Evolutionary conservation across 2,329 filamentous ascomycete species (phyloP).

Genomic region (Sphaerulina populicola): DNA sequence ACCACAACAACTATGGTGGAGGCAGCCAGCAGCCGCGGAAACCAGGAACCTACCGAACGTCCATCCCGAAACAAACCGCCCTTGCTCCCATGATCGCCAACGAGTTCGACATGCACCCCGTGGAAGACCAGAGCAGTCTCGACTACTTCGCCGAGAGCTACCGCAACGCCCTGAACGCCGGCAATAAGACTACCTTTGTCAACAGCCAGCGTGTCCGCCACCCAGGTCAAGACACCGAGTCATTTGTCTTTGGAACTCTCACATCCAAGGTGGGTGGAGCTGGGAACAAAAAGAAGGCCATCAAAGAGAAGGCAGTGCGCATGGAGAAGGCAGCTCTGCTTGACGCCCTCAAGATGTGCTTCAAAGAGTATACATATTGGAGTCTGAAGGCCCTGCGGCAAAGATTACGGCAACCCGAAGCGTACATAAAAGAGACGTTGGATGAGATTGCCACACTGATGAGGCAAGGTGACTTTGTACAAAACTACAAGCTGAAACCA

Average conservation of each 20-base stretch:
- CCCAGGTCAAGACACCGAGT: constrained; percentile 24
- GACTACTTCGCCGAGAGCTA: constrained; percentile 36
- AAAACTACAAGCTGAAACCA: constrained; percentile 71
- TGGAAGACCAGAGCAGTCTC: constrained; percentile 62
- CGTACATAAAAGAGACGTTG: constrained; percentile 79
- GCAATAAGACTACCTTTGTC: constrained; percentile 43
- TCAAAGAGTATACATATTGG: constrained; percentile 85
- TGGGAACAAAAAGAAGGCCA: constrained; percentile 39
- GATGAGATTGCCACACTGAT: constrained; percentile 75
- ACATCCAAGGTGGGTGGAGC: constrained; percentile 25
- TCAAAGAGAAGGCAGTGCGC: constrained; percentile 72
- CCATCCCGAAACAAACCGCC: constrained; percentile 62
- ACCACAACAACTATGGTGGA: constrained; percentile 8
- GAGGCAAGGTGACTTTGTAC: constrained; percentile 74
- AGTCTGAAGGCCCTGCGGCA: constrained; percentile 78
- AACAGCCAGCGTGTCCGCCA: constrained; percentile 22
- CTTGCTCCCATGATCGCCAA: constrained; percentile 64
- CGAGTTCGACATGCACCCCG: constrained; percentile 63
- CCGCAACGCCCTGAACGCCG: constrained; percentile 34
- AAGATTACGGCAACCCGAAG: constrained; percentile 74
- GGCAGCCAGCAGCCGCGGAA: constrained; percentile 14
- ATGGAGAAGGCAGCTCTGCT: constrained; percentile 82
- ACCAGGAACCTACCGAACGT: constrained; percentile 26
- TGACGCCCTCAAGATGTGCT: constrained; percentile 74
- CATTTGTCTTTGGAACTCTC: constrained; percentile 31